These are phyloP conservation scores for Amanita phalloides DNA, from an alignment of 768 basidiomycete genomes.

Conservation along the genomic window DNA sequence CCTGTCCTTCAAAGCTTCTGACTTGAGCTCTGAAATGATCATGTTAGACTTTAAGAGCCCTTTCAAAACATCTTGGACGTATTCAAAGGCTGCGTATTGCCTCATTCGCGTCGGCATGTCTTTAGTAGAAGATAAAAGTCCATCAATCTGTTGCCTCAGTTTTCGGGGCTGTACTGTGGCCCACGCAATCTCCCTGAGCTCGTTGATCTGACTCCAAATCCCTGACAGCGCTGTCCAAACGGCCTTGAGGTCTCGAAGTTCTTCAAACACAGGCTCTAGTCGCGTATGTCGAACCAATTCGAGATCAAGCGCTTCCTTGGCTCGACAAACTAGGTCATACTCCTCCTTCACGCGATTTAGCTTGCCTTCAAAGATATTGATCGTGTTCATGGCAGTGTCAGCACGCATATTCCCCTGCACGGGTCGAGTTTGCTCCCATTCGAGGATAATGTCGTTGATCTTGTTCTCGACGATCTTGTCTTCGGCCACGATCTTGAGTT, in stretches of 20 bases:
- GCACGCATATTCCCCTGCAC: slow-evolving; percentile 96
- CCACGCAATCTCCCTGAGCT: slow-evolving; percentile 85
- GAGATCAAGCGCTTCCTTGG: slow-evolving; percentile 94
- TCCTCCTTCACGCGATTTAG: slow-evolving; percentile 86
- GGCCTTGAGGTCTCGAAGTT: slow-evolving; percentile 90
- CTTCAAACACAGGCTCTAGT: slow-evolving; percentile 89
- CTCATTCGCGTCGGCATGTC: slow-evolving; percentile 99
- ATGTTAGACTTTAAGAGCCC: slow-evolving; percentile 83
- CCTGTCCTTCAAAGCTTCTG: slow-evolving; percentile 92
- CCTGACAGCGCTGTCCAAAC: slow-evolving; percentile 99
- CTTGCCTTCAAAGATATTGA: slow-evolving; percentile 91
- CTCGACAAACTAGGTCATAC: slow-evolving; percentile 89
- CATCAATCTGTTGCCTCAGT: slow-evolving; percentile 87
- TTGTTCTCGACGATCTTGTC: slow-evolving; percentile 97
- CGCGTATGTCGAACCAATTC: slow-evolving; percentile 86
- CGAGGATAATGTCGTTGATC: slow-evolving; percentile 79
- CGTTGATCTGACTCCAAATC: slow-evolving; percentile 88
- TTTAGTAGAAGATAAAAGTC: slow-evolving; percentile 85
- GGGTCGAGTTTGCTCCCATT: slow-evolving; percentile 95
- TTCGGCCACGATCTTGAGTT: slow-evolving; percentile 98
- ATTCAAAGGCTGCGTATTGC: slow-evolving; percentile 98
- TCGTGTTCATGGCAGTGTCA: slow-evolving; percentile 91
- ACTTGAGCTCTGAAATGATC: slow-evolving; percentile 89
- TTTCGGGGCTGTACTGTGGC: slow-evolving; percentile 91
- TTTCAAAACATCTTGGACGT: slow-evolving; percentile 85